Percentiles rank a stretch among this genome's conserved stretches.
Evolutionary conservation across 2,329 filamentous ascomycete genomes (phyloP).

Genomic region (Thelonectria blattea): DNA sequence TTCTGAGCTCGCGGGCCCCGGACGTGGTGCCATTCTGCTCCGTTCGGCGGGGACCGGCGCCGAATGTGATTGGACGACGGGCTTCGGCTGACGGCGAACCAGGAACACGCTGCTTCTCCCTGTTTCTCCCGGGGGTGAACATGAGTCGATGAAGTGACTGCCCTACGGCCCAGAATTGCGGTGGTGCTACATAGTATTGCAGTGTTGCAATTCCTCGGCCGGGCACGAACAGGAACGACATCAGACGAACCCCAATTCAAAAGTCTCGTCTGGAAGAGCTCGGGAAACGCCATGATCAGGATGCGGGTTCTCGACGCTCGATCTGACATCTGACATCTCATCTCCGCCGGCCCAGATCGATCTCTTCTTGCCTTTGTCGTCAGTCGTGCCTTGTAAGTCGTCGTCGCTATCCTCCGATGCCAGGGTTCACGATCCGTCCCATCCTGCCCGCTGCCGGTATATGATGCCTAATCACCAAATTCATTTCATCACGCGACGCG

Average conservation of each 20-base stretch:
- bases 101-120: slow-evolving; percentile 19
- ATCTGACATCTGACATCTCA: slow-evolving; percentile 17
- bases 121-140: slow-evolving; percentile 31
- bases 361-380: not conserved
- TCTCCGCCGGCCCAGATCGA: slow-evolving; percentile 21
- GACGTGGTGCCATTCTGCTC: slow-evolving; percentile 38
- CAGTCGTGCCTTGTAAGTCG: not conserved
- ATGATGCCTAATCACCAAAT: not conserved
- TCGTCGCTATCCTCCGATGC: slow-evolving; percentile 7
- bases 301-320: slow-evolving; percentile 16
- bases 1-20: slow-evolving; percentile 26
- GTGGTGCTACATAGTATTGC: slow-evolving; percentile 8
- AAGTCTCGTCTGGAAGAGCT: slow-evolving; percentile 10
- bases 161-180: slow-evolving; percentile 4
- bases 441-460: not conserved
- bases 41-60: slow-evolving; percentile 36
- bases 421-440: slow-evolving; percentile 3
- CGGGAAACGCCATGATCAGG: slow-evolving; percentile 27
- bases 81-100: slow-evolving; percentile 23
- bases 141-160: slow-evolving; percentile 27
- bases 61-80: slow-evolving; percentile 32
- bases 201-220: slow-evolving; percentile 15
- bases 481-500: not conserved
- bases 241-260: slow-evolving; percentile 19
- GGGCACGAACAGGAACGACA: slow-evolving; percentile 18